Conservation (phyloP, 371 early-diverging fungal species). For the Mortierella sp. region DNA sequence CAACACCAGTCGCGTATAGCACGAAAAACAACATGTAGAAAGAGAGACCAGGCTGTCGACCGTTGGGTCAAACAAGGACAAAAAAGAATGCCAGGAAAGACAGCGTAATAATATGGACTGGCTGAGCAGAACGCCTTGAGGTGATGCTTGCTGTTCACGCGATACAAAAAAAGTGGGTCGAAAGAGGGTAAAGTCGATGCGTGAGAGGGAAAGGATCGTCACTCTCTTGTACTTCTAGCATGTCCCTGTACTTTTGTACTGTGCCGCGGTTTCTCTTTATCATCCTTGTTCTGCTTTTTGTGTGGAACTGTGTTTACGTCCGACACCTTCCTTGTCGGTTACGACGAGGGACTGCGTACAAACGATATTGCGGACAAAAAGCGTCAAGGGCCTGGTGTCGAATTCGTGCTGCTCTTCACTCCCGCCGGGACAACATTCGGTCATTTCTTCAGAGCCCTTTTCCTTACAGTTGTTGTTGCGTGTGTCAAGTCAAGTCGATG, state of each 20-base stretch:
- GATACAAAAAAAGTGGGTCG: background rate
- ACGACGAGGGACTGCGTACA: too few species aligned
- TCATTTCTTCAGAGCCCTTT: conserved; percentile 27
- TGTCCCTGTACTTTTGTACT: too few species aligned
- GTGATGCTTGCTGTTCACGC: background rate
- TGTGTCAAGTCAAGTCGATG: background rate
- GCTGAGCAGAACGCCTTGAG: background rate
- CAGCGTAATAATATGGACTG: background rate
- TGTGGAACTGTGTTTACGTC: background rate
- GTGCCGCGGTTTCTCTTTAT: background rate
- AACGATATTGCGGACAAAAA: background rate
- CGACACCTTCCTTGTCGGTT: background rate
- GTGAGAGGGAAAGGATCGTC: background rate
- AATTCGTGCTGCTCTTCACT: background rate
- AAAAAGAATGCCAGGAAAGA: background rate
- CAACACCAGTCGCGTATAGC: background rate
- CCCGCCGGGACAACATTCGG: conserved; percentile 16
- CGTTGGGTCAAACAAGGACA: background rate
- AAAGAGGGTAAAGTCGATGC: background rate
- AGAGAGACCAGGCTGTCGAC: background rate
- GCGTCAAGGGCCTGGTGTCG: background rate
- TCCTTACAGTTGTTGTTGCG: background rate
- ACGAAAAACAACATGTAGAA: background rate
- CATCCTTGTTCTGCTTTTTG: background rate
- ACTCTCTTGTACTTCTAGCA: background rate